These are phyloP conservation scores for Curvularia verruculosa DNA, from an alignment of 2,329 filamentous ascomycete genomes.

Conservation along the genomic window DNA sequence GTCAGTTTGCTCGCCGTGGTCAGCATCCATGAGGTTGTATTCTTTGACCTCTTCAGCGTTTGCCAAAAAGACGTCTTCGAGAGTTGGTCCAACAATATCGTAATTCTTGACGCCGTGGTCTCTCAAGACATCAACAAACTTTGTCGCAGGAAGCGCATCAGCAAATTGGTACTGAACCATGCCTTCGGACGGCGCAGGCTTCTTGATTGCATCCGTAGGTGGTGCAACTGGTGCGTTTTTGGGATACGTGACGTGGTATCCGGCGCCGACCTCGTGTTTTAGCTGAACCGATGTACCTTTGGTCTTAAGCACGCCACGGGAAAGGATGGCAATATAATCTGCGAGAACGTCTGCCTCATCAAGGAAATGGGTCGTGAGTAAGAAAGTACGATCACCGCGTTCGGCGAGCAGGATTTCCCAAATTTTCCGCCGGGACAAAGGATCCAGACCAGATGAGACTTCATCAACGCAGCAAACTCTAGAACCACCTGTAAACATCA, in stretches of 20 bases:
- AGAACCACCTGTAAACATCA: slow-evolving; percentile 93
- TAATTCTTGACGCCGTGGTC: slow-evolving; percentile 73
- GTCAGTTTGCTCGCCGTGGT: slow-evolving; percentile 26
- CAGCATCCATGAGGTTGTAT: slow-evolving; percentile 50
- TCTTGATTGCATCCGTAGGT: slow-evolving; percentile 54
- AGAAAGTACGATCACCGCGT: slow-evolving; percentile 78
- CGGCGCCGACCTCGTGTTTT: slow-evolving; percentile 80
- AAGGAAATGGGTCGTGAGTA: slow-evolving; percentile 90
- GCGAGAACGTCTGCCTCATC: slow-evolving; percentile 91
- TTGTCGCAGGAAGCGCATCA: slow-evolving; percentile 71
- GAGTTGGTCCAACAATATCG: slow-evolving; percentile 84
- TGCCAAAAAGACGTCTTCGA: slow-evolving; percentile 90
- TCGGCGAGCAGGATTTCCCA: slow-evolving; percentile 93
- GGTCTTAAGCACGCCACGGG: slow-evolving; percentile 80
- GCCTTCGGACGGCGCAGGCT: slow-evolving; percentile 60
- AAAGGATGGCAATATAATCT: slow-evolving; percentile 87
- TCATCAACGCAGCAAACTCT: slow-evolving; percentile 90
- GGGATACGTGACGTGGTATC: slow-evolving; percentile 71
- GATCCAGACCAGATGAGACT: slow-evolving; percentile 86
- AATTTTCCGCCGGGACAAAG: slow-evolving; percentile 83
- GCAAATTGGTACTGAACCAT: slow-evolving; percentile 74
- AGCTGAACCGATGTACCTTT: slow-evolving; percentile 84
- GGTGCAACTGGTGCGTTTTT: slow-evolving; percentile 53
- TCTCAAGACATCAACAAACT: slow-evolving; percentile 74
- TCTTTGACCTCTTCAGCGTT: slow-evolving; percentile 78